Base-by-base conservation (phyloP, 495 filamentous ascomycete genomes). In the Aspergillus panamensis region DNA sequence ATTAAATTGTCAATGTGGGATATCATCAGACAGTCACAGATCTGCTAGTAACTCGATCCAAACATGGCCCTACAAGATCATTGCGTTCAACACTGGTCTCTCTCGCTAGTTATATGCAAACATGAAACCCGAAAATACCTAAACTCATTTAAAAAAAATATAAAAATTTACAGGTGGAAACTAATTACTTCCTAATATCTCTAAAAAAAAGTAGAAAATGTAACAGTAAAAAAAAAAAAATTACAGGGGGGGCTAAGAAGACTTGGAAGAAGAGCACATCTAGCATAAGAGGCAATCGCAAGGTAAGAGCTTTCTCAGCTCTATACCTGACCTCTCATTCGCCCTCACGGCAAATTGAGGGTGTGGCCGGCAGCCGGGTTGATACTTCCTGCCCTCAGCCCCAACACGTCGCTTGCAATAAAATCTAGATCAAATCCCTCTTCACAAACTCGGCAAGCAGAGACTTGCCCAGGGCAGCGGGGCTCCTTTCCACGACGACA, bases 371-470 rank as follows among this genome's bases (percentile, higher is more conserved):
- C 42, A 33, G 37, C 53, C 53, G 10, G 33, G 12, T 31, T 48
- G 10, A 60, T 55, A 44, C 25, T 30, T 44, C 48, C 48, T 51
- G 48, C 21, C 33, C 53, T 20, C 48, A 53, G 43, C 57, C 17
- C 29, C n/a, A 20, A 20, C 48, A 13, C 12, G 29, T 51, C 32
- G 43, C 43, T 53, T 43, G 40, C n/a, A 48, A 48, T 52, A 9
- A 52, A 42, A 37, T 58, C 82, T 87, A 99, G 75, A 99, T 84
- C 69, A 99, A 79, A 77, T 99, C 94, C 67, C 89, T 82, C 80
- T 95, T 89, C 67, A 97, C 89, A 72, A 99, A 99, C 78, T 97
- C 90, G 49, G 87, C 88, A 66, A 92, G 88, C 69, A 99, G 79
- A 51, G 91, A 86, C 84, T 96, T 96, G 62, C 94, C 94, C 53